Evolutionary conservation across 371 early-diverging fungal genomes (phyloP), one percentile per base, ranked within the genome.

Genomic region (Choanephora cucurbitarum): DNA sequence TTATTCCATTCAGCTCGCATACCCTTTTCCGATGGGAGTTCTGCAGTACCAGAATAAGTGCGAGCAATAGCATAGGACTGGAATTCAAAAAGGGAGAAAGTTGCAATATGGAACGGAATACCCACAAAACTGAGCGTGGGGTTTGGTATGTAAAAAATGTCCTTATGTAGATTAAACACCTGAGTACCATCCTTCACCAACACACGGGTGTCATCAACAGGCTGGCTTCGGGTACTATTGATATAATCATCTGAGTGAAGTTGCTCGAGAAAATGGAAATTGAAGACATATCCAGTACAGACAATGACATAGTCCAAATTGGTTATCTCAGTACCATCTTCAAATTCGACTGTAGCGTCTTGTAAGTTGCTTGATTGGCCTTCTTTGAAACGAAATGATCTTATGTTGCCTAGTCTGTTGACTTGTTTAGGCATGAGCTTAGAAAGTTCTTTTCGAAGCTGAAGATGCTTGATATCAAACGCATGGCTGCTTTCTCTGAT

Each of bases 221-320:
- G 17, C 1, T 18, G 23, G 18, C 56, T 54, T 28, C 60, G 33
- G n/a, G 44, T 49, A 32, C 24, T 1, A 32, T 55, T 60, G 21
- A 52, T 31, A 14, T 55, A 31, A 1, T 40, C 21, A 10, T 61
- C 62, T 2, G 43, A 43, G 11, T 62, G 47, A 13, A 70, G 33
- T 8, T 63, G 49, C 18, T 67, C 66, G 19, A 64, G 31, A 45
- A 86, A 88, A 15, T 86, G 88, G 48, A 72, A 81, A 11, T 68
- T 70, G 44, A 75, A 82, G 0, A 81, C 62, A 56, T 84, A 86
- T 0, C 86, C 88, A 1, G 88, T 87, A 18, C 82, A 84, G 51
- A 81, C 81, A 2, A 87, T 67, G 13, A 87, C 53, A 5, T 41
- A 40, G 52, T 87, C 81, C 0, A 81, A 55, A 6, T 67, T 51